Conservation (phyloP, 2,329 filamentous ascomycete genomes). For the Colletotrichum abscissum region DNA sequence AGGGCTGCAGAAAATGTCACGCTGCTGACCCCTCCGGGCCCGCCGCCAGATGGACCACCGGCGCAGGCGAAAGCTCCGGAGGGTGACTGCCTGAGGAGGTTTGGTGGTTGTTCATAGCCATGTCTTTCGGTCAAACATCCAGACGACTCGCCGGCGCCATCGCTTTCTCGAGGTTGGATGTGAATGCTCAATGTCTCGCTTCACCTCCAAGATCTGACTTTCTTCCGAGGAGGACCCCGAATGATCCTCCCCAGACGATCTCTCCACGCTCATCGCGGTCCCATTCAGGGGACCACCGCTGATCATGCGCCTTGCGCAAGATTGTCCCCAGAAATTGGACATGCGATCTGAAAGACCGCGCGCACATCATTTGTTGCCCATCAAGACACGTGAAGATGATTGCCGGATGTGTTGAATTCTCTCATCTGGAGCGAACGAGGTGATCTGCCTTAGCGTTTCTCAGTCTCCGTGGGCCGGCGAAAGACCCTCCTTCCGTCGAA, state of each 20-base stretch:
- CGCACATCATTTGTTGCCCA: background rate
- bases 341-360: background rate
- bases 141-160: background rate
- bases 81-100: background rate
- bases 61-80: slow-evolving; percentile 13
- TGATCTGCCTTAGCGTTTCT: slow-evolving; percentile 1
- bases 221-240: background rate
- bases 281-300: slow-evolving; percentile 19
- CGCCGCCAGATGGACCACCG: slow-evolving; percentile 28
- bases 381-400: background rate
- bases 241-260: background rate
- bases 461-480: background rate
- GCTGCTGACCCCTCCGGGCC: background rate
- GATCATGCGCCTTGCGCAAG: slow-evolving; percentile 26
- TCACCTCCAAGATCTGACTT: slow-evolving; percentile 4
- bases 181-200: background rate
- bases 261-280: background rate
- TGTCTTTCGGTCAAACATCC: background rate
- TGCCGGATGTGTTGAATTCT: background rate
- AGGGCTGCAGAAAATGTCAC: slow-evolving; percentile 34
- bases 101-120: background rate
- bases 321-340: background rate
- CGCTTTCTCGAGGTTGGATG: background rate
- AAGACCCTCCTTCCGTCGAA: background rate
- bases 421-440: background rate